Percentiles rank a stretch among this genome's conserved stretches.
Evolutionary conservation across 2,329 filamentous ascomycete genomes (phyloP).

Genomic region (Epichloe coenophiala): DNA sequence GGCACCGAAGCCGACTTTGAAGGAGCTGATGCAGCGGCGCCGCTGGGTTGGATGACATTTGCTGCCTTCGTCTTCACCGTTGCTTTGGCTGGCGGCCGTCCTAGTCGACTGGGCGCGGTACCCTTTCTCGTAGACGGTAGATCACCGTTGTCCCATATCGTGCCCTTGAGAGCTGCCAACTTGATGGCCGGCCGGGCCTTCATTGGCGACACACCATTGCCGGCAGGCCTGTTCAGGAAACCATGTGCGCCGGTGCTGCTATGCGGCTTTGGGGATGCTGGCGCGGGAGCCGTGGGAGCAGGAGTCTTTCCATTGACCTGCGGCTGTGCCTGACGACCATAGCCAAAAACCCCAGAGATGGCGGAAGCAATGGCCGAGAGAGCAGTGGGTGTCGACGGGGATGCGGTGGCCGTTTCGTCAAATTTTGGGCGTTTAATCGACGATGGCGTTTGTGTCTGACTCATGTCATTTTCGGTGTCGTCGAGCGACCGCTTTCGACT

Average conservation of each 20-base stretch:
- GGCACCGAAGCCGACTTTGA: constrained; percentile 5
- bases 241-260: constrained; percentile 1
- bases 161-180: constrained; percentile 21
- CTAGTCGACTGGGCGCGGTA: constrained; percentile 9
- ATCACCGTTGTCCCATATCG: constrained; percentile 24
- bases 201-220: constrained; percentile 5
- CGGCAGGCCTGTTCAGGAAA: background rate
- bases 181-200: constrained; percentile 20
- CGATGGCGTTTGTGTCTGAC: constrained; percentile 13
- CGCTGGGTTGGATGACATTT: background rate
- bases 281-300: background rate
- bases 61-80: background rate
- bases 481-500: constrained; percentile 7
- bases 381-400: constrained; percentile 17
- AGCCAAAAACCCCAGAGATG: constrained; percentile 16
- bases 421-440: constrained; percentile 19
- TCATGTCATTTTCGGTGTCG: constrained; percentile 11
- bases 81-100: background rate
- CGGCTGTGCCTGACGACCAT: constrained; percentile 8
- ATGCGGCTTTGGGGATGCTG: background rate
- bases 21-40: background rate
- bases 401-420: constrained; percentile 13
- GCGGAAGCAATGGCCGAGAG: constrained; percentile 19
- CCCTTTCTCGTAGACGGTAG: constrained; percentile 3
- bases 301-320: constrained; percentile 4